Evolutionary conservation across 331 rosid species (phyloP), one percentile per base, ranked within the genome.

Genomic region (Pyracantha coccinea): DNA sequence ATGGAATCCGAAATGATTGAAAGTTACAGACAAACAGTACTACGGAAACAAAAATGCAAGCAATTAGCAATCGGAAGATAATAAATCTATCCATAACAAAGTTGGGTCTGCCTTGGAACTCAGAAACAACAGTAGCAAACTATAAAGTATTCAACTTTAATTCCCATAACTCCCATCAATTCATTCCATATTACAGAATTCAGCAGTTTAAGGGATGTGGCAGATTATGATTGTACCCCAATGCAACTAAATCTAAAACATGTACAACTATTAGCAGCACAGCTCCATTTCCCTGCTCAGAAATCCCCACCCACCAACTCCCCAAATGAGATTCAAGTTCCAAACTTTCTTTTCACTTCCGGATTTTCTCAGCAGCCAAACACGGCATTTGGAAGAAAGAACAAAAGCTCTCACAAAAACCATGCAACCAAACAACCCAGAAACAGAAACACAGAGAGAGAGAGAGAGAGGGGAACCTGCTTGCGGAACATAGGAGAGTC

Each of bases 401-500:
- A 61, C 66, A 25, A 61, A 35, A 35, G 44, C 44, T 35, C 44
- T 2, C 44, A 35, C 44, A 35, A 35, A 61, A 61, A 50, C 9
- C 55, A 50, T 58, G 29, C 17, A 58, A 58, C 63, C 63, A 58
- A 58, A 58, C 29, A 23, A 58, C 29, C 28, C 63, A 58, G 16
- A 14, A 35, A 35, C 44, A 7, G 21, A 7, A 19, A 38, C 13
- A 25, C 25, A 38, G 20, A 6, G 64, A 69, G 24, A 52, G 17
- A 27, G 73, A 73, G 41, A 29, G 67, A 73, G 72, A 70, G 77
- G 2, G 44, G 44, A 45, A 94, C 99, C 99, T 92, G 99, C 91
- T 95, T 95, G 80, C 99, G 99, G 89, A 95, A 95, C 99, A 95
- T 95, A 57, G 99, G 99, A 83, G 99, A 95, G 78, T 95, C 99